These are phyloP conservation scores for Tolypocladium cylindrosporum DNA, from an alignment of 2,329 filamentous ascomycete genomes.

Conservation along the genomic window DNA sequence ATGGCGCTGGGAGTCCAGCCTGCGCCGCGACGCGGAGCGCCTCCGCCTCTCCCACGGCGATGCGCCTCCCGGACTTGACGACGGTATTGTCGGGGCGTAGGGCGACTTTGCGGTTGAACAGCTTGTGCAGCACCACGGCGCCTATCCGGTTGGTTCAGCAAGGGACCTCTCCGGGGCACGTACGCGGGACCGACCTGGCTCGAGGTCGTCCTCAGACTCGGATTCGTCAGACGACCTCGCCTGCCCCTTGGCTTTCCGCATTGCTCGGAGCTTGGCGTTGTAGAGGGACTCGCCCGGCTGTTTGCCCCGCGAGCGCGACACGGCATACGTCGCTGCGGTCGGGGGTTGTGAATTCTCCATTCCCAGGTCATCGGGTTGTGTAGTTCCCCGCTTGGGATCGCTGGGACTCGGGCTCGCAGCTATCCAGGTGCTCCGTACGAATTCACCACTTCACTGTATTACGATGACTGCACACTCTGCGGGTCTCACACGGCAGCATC, in stretches of 20 bases:
- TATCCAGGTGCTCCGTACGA: too few species aligned
- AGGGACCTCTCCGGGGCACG: neutral
- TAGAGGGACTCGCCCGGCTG: constrained; percentile 7
- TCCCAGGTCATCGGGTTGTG: neutral
- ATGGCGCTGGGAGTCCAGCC: constrained; percentile 12
- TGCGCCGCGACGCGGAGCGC: constrained; percentile 11
- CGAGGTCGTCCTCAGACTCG: constrained; percentile 12
- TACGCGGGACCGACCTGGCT: constrained; percentile 9
- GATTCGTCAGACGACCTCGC: constrained; percentile 12
- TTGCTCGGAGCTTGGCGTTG: constrained; percentile 7
- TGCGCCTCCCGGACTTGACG: constrained; percentile 14
- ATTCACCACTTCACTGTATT: too few species aligned
- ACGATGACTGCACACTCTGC: too few species aligned
- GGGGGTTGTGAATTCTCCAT: neutral
- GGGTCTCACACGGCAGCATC: too few species aligned
- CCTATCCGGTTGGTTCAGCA: constrained; percentile 8
- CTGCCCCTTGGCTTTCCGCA: constrained; percentile 8
- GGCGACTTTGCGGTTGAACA: constrained; percentile 12
- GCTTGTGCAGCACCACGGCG: constrained; percentile 9
- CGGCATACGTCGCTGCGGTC: constrained; percentile 3
- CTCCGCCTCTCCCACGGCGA: constrained; percentile 14
- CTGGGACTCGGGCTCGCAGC: too few species aligned
- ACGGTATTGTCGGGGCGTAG: constrained; percentile 12
- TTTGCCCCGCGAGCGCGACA: constrained; percentile 10
- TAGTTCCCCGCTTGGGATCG: too few species aligned